Conservation (phyloP, 768 basidiomycete species). For the Lentinula sp. region DNA sequence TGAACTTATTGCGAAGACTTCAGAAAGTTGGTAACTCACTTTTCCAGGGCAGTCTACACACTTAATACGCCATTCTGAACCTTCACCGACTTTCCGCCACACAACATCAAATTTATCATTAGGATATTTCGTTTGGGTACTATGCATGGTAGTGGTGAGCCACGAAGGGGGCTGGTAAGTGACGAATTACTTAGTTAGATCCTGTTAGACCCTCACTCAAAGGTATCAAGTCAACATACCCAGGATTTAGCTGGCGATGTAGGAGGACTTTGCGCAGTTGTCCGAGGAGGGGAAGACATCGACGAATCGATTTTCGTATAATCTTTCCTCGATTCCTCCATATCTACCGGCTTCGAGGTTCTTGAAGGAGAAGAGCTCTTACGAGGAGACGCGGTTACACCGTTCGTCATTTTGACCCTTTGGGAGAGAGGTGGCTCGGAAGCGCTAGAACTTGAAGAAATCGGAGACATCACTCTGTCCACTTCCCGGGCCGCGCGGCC, state of each 20-base stretch:
- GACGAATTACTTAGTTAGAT: not conserved
- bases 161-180: conserved; percentile 55
- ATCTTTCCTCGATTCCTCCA: not conserved
- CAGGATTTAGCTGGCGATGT: conserved; percentile 5
- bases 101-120: conserved; percentile 82
- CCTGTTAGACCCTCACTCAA: not conserved
- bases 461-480: conserved; percentile 63
- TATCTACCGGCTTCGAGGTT: conserved; percentile 17
- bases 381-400: conserved; percentile 23
- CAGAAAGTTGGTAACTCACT: conserved; percentile 34
- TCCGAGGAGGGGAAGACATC: not conserved
- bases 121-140: conserved; percentile 67
- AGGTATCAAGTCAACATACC: conserved; percentile 3
- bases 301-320: not conserved
- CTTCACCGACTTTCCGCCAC: conserved; percentile 49
- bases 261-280: conserved; percentile 3
- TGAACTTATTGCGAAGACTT: not conserved
- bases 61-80: conserved; percentile 85
- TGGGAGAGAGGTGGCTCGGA: conserved; percentile 74
- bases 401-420: conserved; percentile 51
- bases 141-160: conserved; percentile 61
- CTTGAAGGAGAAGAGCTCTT: conserved; percentile 8
- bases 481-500: conserved; percentile 26
- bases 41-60: conserved; percentile 93
- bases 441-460: conserved; percentile 66